Evolutionary conservation across 306 rosid genomes (phyloP), one percentile per base, ranked within the genome.

Genomic region (Fagus sylvatica): DNA sequence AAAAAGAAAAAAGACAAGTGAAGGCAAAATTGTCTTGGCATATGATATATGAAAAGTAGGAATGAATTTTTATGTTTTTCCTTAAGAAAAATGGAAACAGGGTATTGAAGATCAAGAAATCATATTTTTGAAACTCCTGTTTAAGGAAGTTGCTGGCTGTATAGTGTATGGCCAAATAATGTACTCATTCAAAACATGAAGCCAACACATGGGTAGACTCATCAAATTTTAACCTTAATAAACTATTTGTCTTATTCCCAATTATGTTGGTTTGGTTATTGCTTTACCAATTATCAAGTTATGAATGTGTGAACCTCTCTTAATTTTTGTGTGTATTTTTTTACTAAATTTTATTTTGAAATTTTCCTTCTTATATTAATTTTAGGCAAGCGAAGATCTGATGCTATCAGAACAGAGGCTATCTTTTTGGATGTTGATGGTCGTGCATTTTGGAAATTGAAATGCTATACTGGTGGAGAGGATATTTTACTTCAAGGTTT

Each of bases 401-500:
- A 76, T 53, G 84, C 82, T 70, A 5, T 84, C 11, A 81, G 91
- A 75, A 85, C 77, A 4, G 85, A 76, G 37, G 86, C 88, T 72
- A 37, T 74, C 13, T 32, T 72, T 48, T 57, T 81, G 78, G 90
- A 88, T 67, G 85, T 53, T 48, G 78, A 85, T 74, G 91, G 91
- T 40, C 71, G 49, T 66, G 71, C 71, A 66, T 66, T 85, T 59
- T 88, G 88, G 89, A 79, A 81, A 68, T 54, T 88, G 43, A 84
- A 72, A 69, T 69, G 86, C 74, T 75, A 78, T 72, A 62, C 65
- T 67, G 73, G 61, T 42, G 85, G 72, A 72, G 53, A 65, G 33
- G 72, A 60, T 67, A 61, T 83, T 43, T 71, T 88, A 78, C 85
- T 85, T 65, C 91, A 85, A 85, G 91, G 91, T 81, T 30, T 79